Evolutionary conservation across 1,139 yeast genomes (phyloP).

Genomic region (Torulaspora pretoriensis): DNA sequence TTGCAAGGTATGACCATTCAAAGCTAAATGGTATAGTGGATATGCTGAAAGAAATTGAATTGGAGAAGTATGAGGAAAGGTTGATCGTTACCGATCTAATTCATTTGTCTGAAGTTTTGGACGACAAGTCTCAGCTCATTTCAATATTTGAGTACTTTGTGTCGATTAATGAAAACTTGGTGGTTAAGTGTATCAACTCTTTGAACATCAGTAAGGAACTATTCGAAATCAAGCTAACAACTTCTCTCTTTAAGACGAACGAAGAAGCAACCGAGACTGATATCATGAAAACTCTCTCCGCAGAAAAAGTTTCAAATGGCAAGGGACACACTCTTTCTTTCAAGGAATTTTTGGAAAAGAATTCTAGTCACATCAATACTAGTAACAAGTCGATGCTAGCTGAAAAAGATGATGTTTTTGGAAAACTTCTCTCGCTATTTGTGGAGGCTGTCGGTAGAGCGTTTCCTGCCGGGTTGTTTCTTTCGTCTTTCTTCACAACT

Average conservation of each 20-base stretch:
- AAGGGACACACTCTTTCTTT: conserved; percentile 29
- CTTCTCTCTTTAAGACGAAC: conserved; percentile 43
- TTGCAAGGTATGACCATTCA: conserved; percentile 39
- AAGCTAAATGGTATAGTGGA: conserved; percentile 34
- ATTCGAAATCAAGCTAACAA: conserved; percentile 66
- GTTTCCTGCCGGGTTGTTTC: conserved; percentile 36
- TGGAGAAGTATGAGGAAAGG: conserved; percentile 41
- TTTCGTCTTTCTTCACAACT: conserved; percentile 37
- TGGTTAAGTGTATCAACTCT: conserved; percentile 42
- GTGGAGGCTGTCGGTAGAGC: conserved; percentile 41
- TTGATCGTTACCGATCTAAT: conserved; percentile 39
- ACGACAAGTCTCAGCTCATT: conserved; percentile 40
- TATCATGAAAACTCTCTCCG: conserved; percentile 34
- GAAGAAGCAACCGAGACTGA: conserved; percentile 28
- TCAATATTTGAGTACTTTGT: conserved; percentile 46
- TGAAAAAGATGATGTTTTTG: conserved; percentile 44
- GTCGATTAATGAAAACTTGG: conserved; percentile 40
- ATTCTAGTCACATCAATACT: conserved; percentile 31
- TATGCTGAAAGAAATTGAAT: conserved; percentile 29
- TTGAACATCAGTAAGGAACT: conserved; percentile 45
- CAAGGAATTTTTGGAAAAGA: conserved; percentile 34
- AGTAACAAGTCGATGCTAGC: conserved; percentile 29
- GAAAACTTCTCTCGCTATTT: conserved; percentile 42
- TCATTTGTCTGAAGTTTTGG: conserved; percentile 37
- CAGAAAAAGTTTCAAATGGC: conserved; percentile 33